phyloP scores from a whole-genome alignment of 2,329 filamentous ascomycete species.

The Sporothrix brunneoviolacea region DNA sequence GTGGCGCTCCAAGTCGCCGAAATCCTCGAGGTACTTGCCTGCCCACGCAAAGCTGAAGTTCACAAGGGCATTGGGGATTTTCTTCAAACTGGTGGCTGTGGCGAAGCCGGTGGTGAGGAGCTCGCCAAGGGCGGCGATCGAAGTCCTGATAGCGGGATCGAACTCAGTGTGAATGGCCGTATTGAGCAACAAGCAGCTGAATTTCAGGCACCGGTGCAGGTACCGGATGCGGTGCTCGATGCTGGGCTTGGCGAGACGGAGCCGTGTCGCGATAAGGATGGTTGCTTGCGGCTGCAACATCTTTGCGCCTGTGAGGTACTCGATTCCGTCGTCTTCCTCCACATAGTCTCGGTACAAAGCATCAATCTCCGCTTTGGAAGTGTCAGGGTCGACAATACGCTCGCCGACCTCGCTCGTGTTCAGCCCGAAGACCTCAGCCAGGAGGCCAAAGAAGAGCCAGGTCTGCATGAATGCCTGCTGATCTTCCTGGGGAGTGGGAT shows the following conservation, averaged over 20 bases:
- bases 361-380: neutral
- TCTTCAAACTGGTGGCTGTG: neutral
- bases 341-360: neutral
- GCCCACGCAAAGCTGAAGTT: slow-evolving; percentile 15
- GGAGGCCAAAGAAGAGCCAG: slow-evolving; percentile 29
- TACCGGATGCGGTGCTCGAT: slow-evolving; percentile 16
- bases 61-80: neutral
- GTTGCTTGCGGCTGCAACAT: neutral
- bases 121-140: slow-evolving; percentile 25
- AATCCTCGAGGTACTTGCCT: slow-evolving; percentile 17
- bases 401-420: slow-evolving; percentile 18
- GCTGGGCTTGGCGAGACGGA: slow-evolving; percentile 6
- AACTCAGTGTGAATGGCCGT: slow-evolving; percentile 17
- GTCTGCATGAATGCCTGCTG: slow-evolving; percentile 25
- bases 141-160: slow-evolving; percentile 21
- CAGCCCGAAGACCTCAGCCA: slow-evolving; percentile 25
- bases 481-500: neutral
- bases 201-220: slow-evolving; percentile 19
- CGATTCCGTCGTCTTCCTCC: neutral
- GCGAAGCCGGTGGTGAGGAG: slow-evolving; percentile 17
- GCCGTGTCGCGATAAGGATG: slow-evolving; percentile 14
- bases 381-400: neutral
- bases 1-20: slow-evolving; percentile 18
- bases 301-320: neutral
- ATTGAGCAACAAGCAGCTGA: slow-evolving; percentile 17